Evolutionary conservation across 78 protist species (phyloP).

Genomic region (Anaeramoeba flamelloides): DNA sequence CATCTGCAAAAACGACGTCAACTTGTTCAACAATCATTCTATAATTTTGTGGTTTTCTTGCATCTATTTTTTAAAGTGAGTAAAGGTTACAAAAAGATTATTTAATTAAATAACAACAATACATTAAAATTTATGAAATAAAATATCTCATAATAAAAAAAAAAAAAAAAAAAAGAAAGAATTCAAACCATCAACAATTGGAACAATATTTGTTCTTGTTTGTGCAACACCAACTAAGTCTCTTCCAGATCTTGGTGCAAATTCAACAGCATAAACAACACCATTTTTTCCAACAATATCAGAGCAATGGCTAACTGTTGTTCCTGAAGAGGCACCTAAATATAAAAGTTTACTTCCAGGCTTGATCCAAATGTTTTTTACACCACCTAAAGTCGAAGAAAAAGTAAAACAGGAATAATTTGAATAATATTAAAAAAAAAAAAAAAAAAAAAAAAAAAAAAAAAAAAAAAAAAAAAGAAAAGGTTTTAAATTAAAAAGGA

Average conservation of each 20-base stretch:
- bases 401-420: no score
- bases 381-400: conserved; percentile 92
- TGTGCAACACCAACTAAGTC: conserved; percentile 94
- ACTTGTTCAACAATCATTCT: conserved; percentile 95
- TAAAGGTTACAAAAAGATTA: no score
- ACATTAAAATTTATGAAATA: no score
- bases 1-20: conserved; percentile 94
- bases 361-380: conserved; percentile 64
- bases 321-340: conserved; percentile 99
- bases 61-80: no score
- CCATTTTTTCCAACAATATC: conserved; percentile 96
- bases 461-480: no score
- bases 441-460: no score
- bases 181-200: conserved; percentile 99
- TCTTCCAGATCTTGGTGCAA: conserved; percentile 93
- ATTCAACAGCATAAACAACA: conserved; percentile 96
- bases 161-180: no score
- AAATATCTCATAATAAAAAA: no score
- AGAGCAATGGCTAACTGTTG: conserved; percentile 95
- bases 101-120: no score
- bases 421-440: no score
- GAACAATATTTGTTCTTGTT: conserved; percentile 92
- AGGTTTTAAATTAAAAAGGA: no score
- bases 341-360: conserved; percentile 97
- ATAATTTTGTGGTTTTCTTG: no score